These are phyloP conservation scores for Pontederia crassipes DNA, from an alignment of 176 grass and related monocot species.

Conservation along the genomic window DNA sequence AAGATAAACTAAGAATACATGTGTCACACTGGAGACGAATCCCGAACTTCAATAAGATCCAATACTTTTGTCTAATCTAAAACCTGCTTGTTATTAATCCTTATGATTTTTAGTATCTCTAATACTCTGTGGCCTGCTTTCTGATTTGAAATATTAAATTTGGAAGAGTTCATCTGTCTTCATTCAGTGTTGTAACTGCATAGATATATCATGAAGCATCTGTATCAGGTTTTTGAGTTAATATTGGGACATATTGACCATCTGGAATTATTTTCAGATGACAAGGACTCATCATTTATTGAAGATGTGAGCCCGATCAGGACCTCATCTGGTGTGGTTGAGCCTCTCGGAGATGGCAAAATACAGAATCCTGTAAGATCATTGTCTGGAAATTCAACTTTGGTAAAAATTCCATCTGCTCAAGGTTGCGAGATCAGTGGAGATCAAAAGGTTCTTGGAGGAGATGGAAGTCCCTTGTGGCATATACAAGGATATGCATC, in stretches of 20 bases:
- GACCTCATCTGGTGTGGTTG: constrained; percentile 29
- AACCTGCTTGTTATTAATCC: no score
- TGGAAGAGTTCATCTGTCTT: neutral
- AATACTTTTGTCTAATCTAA: no score
- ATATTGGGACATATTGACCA: constrained; percentile 26
- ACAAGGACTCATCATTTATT: constrained; percentile 38
- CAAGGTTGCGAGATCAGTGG: constrained; percentile 21
- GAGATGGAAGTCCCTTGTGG: constrained; percentile 45
- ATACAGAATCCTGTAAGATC: constrained; percentile 14
- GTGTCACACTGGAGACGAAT: no score
- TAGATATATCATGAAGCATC: constrained; percentile 9
- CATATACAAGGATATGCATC: constrained; percentile 75
- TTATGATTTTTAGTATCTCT: no score
- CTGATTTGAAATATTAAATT: no score
- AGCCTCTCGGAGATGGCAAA: constrained; percentile 31
- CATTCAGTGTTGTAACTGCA: constrained; percentile 2
- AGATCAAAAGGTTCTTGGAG: constrained; percentile 27
- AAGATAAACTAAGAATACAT: no score
- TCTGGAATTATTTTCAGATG: constrained; percentile 42
- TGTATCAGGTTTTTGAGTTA: constrained; percentile 23
- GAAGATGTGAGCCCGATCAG: constrained; percentile 43
- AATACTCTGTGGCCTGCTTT: no score
- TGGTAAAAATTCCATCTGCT: constrained; percentile 20
- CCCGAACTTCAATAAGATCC: no score
- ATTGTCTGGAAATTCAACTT: constrained; percentile 13